Conservation (phyloP, 1,139 yeast species). For the Diutina pseudorugosa region DNA sequence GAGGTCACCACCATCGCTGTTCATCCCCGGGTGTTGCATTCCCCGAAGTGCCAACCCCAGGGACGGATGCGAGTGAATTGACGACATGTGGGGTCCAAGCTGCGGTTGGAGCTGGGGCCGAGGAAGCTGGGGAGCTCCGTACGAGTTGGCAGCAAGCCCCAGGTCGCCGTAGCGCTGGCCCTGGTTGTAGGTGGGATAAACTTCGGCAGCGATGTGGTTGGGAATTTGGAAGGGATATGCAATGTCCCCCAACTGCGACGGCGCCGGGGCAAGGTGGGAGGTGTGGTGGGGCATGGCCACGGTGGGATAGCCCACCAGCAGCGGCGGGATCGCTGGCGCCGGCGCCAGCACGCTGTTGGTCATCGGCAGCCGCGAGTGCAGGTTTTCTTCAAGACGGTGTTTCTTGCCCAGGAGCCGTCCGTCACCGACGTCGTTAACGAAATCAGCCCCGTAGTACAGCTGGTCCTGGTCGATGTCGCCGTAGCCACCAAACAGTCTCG, state of each 20-base stretch:
- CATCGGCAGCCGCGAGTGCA: background rate
- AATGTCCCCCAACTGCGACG: background rate
- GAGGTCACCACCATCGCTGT: background rate
- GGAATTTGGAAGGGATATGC: background rate
- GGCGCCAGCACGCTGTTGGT: background rate
- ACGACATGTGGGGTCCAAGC: background rate
- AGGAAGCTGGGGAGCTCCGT: background rate
- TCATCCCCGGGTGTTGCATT: background rate
- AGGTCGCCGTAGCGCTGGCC: background rate
- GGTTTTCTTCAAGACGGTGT: background rate
- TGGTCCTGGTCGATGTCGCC: background rate
- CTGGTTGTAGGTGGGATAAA: background rate
- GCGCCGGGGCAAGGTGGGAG: background rate
- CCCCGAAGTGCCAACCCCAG: background rate
- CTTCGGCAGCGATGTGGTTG: background rate
- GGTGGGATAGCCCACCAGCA: background rate
- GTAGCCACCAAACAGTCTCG: too few species aligned
- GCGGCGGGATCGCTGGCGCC: background rate
- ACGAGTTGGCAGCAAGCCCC: background rate
- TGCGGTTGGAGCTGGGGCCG: background rate
- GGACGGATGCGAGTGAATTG: background rate
- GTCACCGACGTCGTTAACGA: background rate
- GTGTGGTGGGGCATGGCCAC: background rate
- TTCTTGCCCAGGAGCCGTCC: background rate
- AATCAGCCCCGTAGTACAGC: background rate